Evolutionary conservation across 1,139 yeast genomes (phyloP).

Genomic region (Hemisphaericaspora xylofermentans): DNA sequence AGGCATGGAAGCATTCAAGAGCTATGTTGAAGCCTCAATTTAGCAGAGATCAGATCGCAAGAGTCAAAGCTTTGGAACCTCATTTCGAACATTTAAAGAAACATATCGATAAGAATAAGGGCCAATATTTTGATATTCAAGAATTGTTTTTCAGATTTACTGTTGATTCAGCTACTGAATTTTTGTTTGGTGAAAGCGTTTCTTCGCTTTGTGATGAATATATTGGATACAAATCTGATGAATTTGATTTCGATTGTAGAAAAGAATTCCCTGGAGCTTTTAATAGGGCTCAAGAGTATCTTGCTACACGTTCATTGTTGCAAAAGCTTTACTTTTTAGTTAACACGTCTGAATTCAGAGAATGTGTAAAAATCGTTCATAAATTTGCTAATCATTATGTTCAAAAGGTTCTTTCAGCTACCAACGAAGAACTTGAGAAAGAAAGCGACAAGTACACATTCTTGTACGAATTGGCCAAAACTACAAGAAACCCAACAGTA

Average conservation of each 20-base stretch:
- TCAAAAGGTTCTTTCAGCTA: constrained; percentile 27
- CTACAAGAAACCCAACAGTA: constrained; percentile 41
- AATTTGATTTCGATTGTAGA: constrained; percentile 18
- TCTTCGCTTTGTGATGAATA: constrained; percentile 30
- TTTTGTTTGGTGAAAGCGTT: constrained; percentile 40
- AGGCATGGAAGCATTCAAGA: constrained; percentile 56
- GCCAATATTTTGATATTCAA: constrained; percentile 33
- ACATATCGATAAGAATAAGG: constrained; percentile 26
- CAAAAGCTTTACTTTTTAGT: constrained; percentile 27
- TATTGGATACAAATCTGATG: constrained; percentile 18
- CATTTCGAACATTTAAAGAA: constrained; percentile 40
- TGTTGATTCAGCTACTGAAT: constrained; percentile 43
- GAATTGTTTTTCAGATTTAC: constrained; percentile 38
- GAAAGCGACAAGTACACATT: constrained; percentile 32
- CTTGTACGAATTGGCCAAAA: constrained; percentile 45
- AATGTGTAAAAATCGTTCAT: constrained; percentile 24
- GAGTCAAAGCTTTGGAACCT: constrained; percentile 42
- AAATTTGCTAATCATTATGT: constrained; percentile 29
- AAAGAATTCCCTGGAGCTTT: constrained; percentile 29
- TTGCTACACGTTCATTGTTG: constrained; percentile 30
- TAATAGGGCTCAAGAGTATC: constrained; percentile 28
- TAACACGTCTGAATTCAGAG: constrained; percentile 24
- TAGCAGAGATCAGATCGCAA: constrained; percentile 51
- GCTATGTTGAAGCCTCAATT: constrained; percentile 57
- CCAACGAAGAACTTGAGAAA: constrained; percentile 28